Evolutionary conservation across 257 asterid genomes (phyloP), one percentile per base, ranked within the genome.

Genomic region (Nicotiana tabacum): DNA sequence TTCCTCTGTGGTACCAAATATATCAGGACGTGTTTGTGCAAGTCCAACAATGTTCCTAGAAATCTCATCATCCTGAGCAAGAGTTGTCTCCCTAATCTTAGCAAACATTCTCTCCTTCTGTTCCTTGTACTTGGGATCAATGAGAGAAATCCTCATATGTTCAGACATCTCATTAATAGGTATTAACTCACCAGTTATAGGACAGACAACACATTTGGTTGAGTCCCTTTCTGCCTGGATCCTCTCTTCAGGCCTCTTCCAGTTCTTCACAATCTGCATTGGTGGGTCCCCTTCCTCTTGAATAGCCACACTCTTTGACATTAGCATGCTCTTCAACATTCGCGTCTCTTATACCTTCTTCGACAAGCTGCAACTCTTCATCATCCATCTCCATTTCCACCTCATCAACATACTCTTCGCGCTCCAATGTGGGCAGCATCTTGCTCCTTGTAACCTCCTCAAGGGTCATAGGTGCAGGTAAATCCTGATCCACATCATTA

Each of bases 31-130:
- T 18, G 94, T 90, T 70, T 93, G 88, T 30, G 98, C 98, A 68
- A 95, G 99, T 53, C 98, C 96, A 77, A 95, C 95, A 79, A 95
- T 95, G 80, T 93, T 95, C 86, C 90, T 92, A 51, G 97, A 92
- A 61, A 95, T 93, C 83, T 93, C 98, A 90, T 93, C 99, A 82
- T 93, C 98, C 13, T 90, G 91, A 35, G 99, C 99, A 74, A 95
- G 97, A 84, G 97, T 95, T 4, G 99, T 95, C 81, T 95, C 99
- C 84, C 89, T 87, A 57, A 95, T 95, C 92, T 95, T 95, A 48
- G 98, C 99, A 90, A 95, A 95, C 99, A 91, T 95, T 88, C 97
- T 90, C 81, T 95, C 97, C 88, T 95, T 95, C 83, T 95, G 98
- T 84, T 93, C 98, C 94, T 95, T 93, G 83, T 87, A 95, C 85